phyloP scores from a whole-genome alignment of 192 early-diverging fungal species.

The Dispira simplex region DNA sequence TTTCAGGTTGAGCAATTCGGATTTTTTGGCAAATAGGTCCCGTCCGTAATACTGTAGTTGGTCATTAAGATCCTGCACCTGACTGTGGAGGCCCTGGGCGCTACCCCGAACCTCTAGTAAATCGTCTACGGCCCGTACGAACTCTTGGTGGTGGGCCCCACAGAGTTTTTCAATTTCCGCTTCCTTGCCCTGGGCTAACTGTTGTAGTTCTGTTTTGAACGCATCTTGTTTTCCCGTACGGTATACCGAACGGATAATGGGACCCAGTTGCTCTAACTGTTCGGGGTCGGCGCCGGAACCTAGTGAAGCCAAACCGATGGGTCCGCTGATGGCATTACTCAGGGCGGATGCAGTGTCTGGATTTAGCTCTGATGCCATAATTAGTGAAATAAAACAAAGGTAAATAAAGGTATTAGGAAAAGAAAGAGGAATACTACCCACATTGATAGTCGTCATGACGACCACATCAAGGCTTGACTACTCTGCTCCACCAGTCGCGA shows the following conservation, averaged over 20 bases:
- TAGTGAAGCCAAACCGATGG: neutral
- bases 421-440: too few species aligned
- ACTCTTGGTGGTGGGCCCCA: constrained; percentile 82
- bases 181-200: constrained; percentile 78
- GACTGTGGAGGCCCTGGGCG: constrained; percentile 67
- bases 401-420: too few species aligned
- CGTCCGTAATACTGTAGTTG: constrained; percentile 71
- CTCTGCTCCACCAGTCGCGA: too few species aligned
- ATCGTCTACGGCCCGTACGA: constrained; percentile 77
- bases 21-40: constrained; percentile 63
- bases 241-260: constrained; percentile 80
- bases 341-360: too few species aligned
- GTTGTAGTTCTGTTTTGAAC: constrained; percentile 71
- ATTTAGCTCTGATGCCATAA: too few species aligned
- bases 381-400: too few species aligned
- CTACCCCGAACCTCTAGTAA: constrained; percentile 87
- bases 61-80: constrained; percentile 71
- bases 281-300: neutral
- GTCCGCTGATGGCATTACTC: neutral
- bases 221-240: constrained; percentile 69
- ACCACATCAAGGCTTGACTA: too few species aligned
- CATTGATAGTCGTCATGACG: too few species aligned
- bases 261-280: constrained; percentile 58
- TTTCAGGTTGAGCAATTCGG: constrained; percentile 53
- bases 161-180: constrained; percentile 96